A percentile compares a stretch with the other conserved stretches of the same genome.
These are phyloP conservation scores for Tylopilus sp. DNA, from an alignment of 1,284 basidiomycete genomes.

Conservation along the genomic window DNA sequence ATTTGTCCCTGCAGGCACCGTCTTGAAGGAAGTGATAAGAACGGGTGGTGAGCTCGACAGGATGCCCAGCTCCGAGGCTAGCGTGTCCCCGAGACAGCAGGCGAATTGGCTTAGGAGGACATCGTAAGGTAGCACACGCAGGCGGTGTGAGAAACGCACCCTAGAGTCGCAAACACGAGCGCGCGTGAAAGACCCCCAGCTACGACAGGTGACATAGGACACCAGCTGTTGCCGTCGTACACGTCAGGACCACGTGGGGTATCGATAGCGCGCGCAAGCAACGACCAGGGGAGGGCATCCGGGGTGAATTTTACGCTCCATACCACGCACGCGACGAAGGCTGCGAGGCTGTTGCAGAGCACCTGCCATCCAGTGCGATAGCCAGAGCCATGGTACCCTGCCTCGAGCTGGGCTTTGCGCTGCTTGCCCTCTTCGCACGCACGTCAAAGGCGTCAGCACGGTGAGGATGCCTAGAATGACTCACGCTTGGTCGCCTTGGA, in stretches of 20 bases:
- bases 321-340: slow-evolving; percentile 56
- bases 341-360: slow-evolving; percentile 74
- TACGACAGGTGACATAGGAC: slow-evolving; percentile 24
- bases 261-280: slow-evolving; percentile 8
- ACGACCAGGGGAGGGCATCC: slow-evolving; percentile 29
- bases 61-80: slow-evolving; percentile 81
- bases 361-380: slow-evolving; percentile 80
- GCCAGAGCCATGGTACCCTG: slow-evolving; percentile 66
- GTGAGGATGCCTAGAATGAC: slow-evolving; percentile 14
- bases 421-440: slow-evolving; percentile 54
- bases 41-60: slow-evolving; percentile 64
- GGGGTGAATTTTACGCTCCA: slow-evolving; percentile 64
- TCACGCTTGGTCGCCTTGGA: slow-evolving; percentile 79
- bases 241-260: slow-evolving; percentile 3
- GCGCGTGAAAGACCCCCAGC: slow-evolving; percentile 50
- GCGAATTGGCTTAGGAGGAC: slow-evolving; percentile 61
- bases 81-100: slow-evolving; percentile 82
- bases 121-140: not conserved
- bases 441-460: slow-evolving; percentile 5
- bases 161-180: slow-evolving; percentile 64
- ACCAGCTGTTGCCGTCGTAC: slow-evolving; percentile 25
- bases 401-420: slow-evolving; percentile 75
- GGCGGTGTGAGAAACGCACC: slow-evolving; percentile 43
- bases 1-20: slow-evolving; percentile 88
- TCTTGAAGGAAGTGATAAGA: slow-evolving; percentile 69